Percentiles rank a stretch among this genome's conserved stretches.
Conservation (phyloP, 2,329 filamentous ascomycete genomes). For the Fonsecaea pedrosoi region DNA sequence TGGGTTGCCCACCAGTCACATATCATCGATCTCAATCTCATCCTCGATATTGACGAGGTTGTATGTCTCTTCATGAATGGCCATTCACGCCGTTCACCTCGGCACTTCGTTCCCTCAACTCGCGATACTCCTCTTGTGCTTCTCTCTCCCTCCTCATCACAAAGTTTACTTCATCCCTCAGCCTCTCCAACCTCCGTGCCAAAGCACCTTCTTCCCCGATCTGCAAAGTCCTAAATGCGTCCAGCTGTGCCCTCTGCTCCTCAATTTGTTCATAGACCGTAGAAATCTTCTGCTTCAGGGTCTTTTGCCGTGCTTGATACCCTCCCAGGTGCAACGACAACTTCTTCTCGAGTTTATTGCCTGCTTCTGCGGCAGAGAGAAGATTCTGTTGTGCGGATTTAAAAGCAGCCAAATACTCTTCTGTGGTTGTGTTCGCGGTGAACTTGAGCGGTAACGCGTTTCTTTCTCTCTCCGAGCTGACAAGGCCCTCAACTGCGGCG, state of each 20-base stretch:
- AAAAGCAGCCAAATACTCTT: conserved; percentile 72
- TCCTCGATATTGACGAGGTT: background rate
- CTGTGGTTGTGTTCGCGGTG: conserved; percentile 78
- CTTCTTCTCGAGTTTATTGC: conserved; percentile 92
- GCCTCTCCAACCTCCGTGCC: conserved; percentile 70
- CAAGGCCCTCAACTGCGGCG: conserved; percentile 50
- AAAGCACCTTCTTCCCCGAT: conserved; percentile 81
- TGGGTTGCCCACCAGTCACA: background rate
- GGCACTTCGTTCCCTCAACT: conserved; percentile 77
- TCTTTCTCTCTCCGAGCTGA: conserved; percentile 60
- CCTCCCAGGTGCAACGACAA: conserved; percentile 85
- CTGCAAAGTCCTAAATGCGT: conserved; percentile 76
- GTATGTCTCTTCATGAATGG: conserved; percentile 14
- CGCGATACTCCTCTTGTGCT: conserved; percentile 84
- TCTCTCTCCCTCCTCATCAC: conserved; percentile 84
- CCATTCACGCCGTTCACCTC: conserved; percentile 37
- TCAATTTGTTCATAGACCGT: conserved; percentile 77
- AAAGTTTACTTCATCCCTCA: conserved; percentile 83
- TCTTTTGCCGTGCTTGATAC: conserved; percentile 85
- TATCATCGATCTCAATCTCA: background rate
- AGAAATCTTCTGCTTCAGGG: conserved; percentile 76
- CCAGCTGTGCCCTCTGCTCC: conserved; percentile 73
- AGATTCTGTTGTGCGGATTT: conserved; percentile 77
- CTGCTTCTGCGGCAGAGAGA: conserved; percentile 74
- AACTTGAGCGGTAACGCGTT: conserved; percentile 73